Percentiles rank a stretch among this genome's conserved stretches.
phyloP scores from a whole-genome alignment of 768 basidiomycete genomes.

The Suillus sp. region DNA sequence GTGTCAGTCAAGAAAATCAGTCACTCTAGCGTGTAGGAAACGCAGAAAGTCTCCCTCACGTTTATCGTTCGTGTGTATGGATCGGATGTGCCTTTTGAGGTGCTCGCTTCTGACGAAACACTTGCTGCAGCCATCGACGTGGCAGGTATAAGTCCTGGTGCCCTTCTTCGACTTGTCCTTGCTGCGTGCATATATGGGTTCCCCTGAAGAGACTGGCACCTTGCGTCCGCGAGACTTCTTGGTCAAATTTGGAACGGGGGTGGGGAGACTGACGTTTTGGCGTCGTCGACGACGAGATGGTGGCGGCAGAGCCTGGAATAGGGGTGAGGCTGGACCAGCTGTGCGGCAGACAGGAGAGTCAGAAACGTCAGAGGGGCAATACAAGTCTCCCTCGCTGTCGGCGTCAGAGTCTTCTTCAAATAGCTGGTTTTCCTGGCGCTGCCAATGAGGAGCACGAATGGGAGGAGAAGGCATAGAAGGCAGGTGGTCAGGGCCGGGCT shows the following conservation, averaged over 20 bases:
- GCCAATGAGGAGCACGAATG: neutral
- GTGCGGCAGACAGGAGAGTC: slow-evolving; percentile 11
- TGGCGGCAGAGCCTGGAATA: slow-evolving; percentile 4
- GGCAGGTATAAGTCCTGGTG: slow-evolving; percentile 60
- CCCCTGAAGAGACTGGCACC: slow-evolving; percentile 43
- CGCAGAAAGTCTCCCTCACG: slow-evolving; percentile 50
- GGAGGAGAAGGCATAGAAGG: slow-evolving; percentile 8
- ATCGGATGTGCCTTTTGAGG: slow-evolving; percentile 77
- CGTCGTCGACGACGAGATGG: slow-evolving; percentile 26
- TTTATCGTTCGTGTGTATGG: slow-evolving; percentile 83
- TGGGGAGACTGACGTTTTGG: slow-evolving; percentile 34
- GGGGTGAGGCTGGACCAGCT: slow-evolving; percentile 1
- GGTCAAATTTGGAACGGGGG: slow-evolving; percentile 50
- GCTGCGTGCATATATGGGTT: slow-evolving; percentile 26
- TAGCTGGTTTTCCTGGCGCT: slow-evolving; percentile 7
- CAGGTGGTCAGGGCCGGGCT: neutral
- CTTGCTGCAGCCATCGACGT: slow-evolving; percentile 73
- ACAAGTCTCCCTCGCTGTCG: slow-evolving; percentile 24
- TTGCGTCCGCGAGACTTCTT: slow-evolving; percentile 51
- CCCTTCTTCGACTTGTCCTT: slow-evolving; percentile 37
- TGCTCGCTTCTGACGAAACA: slow-evolving; percentile 81
- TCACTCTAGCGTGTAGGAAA: slow-evolving; percentile 6
- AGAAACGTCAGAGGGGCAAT: slow-evolving; percentile 28
- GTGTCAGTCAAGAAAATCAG: slow-evolving; percentile 7
- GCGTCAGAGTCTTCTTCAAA: slow-evolving; percentile 14